These are phyloP conservation scores for Cladophialophora yegresii DNA, from an alignment of 2,329 filamentous ascomycete genomes.

Conservation along the genomic window DNA sequence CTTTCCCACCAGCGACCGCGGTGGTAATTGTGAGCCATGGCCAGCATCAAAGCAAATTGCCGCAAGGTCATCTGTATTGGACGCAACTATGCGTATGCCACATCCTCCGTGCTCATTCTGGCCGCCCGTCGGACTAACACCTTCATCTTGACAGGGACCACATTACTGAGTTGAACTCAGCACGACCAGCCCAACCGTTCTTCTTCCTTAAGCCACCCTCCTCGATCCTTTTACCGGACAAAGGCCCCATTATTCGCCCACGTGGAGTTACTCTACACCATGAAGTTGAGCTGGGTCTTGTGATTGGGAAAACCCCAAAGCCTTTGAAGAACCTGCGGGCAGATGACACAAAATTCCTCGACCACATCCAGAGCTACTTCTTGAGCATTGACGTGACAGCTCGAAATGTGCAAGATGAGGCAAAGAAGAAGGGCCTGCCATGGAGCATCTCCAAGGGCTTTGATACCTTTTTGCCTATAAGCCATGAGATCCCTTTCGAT, in stretches of 20 bases:
- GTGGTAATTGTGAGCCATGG: slow-evolving; percentile 36
- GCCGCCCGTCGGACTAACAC: slow-evolving; percentile 25
- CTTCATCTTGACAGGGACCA: slow-evolving; percentile 67
- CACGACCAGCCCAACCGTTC: slow-evolving; percentile 89
- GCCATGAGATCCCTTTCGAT: slow-evolving; percentile 75
- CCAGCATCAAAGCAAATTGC: slow-evolving; percentile 55
- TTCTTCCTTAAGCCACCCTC: slow-evolving; percentile 97
- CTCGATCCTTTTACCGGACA: slow-evolving; percentile 70
- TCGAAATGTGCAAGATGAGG: slow-evolving; percentile 91
- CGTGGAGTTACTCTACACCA: slow-evolving; percentile 84
- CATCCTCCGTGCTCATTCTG: slow-evolving; percentile 10
- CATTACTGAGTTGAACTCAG: slow-evolving; percentile 85
- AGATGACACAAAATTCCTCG: slow-evolving; percentile 61
- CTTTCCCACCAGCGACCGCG: neutral
- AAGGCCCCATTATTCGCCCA: slow-evolving; percentile 79
- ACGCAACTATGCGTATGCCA: slow-evolving; percentile 87
- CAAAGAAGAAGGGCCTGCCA: slow-evolving; percentile 93
- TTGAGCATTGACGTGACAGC: slow-evolving; percentile 97
- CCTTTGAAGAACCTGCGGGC: slow-evolving; percentile 72
- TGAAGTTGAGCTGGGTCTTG: slow-evolving; percentile 88
- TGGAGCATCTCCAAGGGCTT: slow-evolving; percentile 98
- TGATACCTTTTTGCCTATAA: slow-evolving; percentile 92
- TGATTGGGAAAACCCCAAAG: slow-evolving; percentile 69
- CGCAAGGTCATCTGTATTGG: slow-evolving; percentile 89
- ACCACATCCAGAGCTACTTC: slow-evolving; percentile 82